Conservation (phyloP, 2,329 filamentous ascomycete species). For the Colletotrichum sojae region DNA sequence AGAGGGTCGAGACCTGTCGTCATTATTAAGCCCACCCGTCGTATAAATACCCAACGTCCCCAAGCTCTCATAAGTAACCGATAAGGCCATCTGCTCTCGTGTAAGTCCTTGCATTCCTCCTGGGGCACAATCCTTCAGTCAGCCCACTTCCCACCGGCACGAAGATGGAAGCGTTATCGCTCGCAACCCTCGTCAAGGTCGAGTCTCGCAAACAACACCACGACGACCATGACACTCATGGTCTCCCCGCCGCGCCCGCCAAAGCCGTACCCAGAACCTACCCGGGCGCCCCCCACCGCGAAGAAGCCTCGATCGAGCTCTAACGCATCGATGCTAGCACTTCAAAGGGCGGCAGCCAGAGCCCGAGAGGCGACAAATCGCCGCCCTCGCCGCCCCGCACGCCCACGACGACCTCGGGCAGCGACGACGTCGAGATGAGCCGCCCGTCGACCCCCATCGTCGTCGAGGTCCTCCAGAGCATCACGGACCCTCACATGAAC, state of each 20-base stretch:
- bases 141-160: neutral
- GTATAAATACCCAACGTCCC: too few species aligned
- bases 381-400: conserved; percentile 25
- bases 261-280: conserved; percentile 56
- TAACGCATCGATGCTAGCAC: conserved; percentile 41
- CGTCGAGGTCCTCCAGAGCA: conserved; percentile 67
- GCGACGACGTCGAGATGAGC: conserved; percentile 67
- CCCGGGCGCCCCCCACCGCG: conserved; percentile 53
- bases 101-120: too few species aligned
- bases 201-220: conserved; percentile 45
- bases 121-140: neutral
- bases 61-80: too few species aligned
- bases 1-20: neutral
- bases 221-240: conserved; percentile 42
- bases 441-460: conserved; percentile 62
- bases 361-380: neutral
- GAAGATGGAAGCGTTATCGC: conserved; percentile 51
- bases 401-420: conserved; percentile 6
- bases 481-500: conserved; percentile 76
- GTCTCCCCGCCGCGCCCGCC: conserved; percentile 48
- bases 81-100: neutral
- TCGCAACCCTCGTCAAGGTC: conserved; percentile 52
- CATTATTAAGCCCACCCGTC: neutral
- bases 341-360: neutral
- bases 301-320: conserved; percentile 48